phyloP scores from a whole-genome alignment of 2,329 filamentous ascomycete species.

The Hypoxylon sp. region DNA sequence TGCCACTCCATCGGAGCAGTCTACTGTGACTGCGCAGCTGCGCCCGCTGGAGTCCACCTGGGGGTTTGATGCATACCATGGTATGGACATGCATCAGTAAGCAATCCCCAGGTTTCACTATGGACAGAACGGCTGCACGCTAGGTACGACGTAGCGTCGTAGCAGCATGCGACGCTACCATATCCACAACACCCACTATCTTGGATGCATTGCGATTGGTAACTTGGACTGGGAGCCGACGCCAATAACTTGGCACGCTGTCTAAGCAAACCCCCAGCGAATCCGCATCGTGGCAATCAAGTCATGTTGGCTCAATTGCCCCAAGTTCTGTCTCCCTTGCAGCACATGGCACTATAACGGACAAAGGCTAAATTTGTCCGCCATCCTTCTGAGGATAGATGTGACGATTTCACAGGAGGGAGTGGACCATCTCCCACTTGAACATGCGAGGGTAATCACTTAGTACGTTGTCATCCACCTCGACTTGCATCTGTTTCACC shows the following conservation, averaged over 20 bases:
- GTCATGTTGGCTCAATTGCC: slow-evolving; percentile 8
- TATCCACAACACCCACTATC: slow-evolving; percentile 33
- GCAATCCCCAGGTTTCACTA: slow-evolving; percentile 26
- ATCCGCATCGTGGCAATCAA: slow-evolving; percentile 25
- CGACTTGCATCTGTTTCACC: background rate
- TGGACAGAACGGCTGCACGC: slow-evolving; percentile 20
- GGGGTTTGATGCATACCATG: slow-evolving; percentile 18
- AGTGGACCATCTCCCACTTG: background rate
- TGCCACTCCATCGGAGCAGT: slow-evolving; percentile 1
- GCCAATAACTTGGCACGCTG: slow-evolving; percentile 28
- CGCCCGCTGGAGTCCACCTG: slow-evolving; percentile 10
- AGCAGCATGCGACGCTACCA: slow-evolving; percentile 9
- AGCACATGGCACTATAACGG: slow-evolving; percentile 12
- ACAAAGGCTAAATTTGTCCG: slow-evolving; percentile 6
- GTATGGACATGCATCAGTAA: slow-evolving; percentile 29
- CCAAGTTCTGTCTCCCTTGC: slow-evolving; percentile 6
- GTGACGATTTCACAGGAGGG: slow-evolving; percentile 2
- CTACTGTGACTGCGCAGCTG: slow-evolving; percentile 7
- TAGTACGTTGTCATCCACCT: background rate
- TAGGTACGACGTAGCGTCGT: slow-evolving; percentile 12
- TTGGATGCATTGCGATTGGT: slow-evolving; percentile 22
- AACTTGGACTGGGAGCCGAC: slow-evolving; percentile 23
- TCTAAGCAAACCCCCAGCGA: slow-evolving; percentile 21
- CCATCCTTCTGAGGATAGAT: background rate
- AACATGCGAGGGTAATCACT: slow-evolving; percentile 6